phyloP scores from a whole-genome alignment of 2,329 filamentous ascomycete species.

The Neocucurbitaria cava region DNA sequence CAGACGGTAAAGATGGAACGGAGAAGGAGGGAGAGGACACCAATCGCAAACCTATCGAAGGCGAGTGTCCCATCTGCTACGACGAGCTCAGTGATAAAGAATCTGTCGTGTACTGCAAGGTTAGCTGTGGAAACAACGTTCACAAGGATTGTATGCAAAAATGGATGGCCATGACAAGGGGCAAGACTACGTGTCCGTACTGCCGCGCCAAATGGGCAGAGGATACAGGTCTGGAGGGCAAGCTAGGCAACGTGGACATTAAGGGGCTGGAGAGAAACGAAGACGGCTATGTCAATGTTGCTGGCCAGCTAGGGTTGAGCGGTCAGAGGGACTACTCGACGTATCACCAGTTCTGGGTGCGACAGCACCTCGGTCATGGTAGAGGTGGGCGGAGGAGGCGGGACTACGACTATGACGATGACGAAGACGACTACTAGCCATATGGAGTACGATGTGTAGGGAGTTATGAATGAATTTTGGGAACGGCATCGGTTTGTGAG shows the following conservation, averaged over 20 bases:
- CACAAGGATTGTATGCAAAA: conserved; percentile 64
- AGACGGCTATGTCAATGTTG: conserved; percentile 70
- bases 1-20: conserved; percentile 37
- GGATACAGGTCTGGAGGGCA: conserved; percentile 47
- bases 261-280: conserved; percentile 50
- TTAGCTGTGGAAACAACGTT: conserved; percentile 69
- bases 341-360: conserved; percentile 37
- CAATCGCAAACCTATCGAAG: conserved; percentile 65
- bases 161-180: conserved; percentile 51
- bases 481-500: background rate
- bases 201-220: conserved; percentile 65
- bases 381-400: conserved; percentile 3
- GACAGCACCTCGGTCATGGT: conserved; percentile 13
- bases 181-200: conserved; percentile 64
- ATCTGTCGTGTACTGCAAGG: conserved; percentile 61
- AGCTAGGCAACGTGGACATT: conserved; percentile 53
- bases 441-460: background rate
- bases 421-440: conserved; percentile 1
- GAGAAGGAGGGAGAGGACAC: conserved; percentile 41
- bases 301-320: conserved; percentile 65
- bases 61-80: conserved; percentile 68
- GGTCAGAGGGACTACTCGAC: conserved; percentile 49
- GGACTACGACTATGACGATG: conserved; percentile 1
- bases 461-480: background rate
- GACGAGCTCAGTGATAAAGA: conserved; percentile 44